phyloP scores from a whole-genome alignment of 2,329 filamentous ascomycete genomes.

The Colletotrichum tofieldiae region DNA sequence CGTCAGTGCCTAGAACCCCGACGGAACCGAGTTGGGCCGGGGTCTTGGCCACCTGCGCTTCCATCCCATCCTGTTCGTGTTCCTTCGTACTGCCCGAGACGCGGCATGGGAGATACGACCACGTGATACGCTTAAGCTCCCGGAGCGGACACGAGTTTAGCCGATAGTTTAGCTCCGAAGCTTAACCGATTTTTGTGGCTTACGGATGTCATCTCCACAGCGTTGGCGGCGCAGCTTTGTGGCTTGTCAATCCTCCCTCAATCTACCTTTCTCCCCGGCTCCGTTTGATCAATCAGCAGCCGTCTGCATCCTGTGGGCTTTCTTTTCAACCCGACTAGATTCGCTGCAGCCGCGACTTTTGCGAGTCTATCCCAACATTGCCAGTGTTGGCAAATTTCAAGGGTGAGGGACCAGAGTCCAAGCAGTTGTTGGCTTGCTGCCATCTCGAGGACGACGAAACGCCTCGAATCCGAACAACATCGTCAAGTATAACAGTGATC shows the following conservation, averaged over 20 bases:
- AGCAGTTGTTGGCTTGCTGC: background rate
- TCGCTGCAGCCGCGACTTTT: background rate
- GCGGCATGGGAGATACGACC: conserved; percentile 8
- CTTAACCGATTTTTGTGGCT: background rate
- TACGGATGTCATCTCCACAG: background rate
- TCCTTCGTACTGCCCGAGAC: background rate
- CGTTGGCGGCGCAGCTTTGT: background rate
- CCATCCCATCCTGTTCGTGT: conserved; percentile 3
- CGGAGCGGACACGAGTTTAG: too few relatives aligned
- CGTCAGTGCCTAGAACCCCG: conserved; percentile 31
- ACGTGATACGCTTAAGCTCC: conserved; percentile 6
- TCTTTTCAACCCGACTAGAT: background rate
- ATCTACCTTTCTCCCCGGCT: background rate
- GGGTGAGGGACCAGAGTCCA: fast-evolving
- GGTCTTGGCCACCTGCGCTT: conserved; percentile 15
- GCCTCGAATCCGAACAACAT: background rate
- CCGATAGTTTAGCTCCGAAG: background rate
- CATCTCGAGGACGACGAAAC: background rate
- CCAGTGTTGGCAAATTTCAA: too few relatives aligned
- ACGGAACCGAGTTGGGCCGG: conserved; percentile 31
- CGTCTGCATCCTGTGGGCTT: background rate
- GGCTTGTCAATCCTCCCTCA: background rate
- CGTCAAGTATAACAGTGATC: background rate
- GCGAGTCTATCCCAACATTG: background rate
- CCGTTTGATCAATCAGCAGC: background rate